A percentile compares a stretch with the other conserved stretches of the same genome.
Conservation (phyloP, 306 rosid species). For the Canavalia ensiformis region DNA sequence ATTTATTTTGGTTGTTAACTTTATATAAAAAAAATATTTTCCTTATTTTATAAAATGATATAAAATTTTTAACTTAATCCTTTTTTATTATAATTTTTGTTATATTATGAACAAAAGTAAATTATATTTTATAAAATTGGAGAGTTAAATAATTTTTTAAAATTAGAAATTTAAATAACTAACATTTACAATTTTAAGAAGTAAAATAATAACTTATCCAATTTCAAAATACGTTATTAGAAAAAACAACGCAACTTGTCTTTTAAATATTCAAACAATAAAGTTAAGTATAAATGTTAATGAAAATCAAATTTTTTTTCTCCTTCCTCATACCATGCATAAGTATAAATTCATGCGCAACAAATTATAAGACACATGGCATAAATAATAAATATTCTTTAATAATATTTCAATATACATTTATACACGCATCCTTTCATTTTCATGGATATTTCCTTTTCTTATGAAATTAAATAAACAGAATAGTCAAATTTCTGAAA, state of each 20-base stretch:
- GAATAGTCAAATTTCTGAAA: conserved; percentile 13
- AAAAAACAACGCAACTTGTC: not conserved
- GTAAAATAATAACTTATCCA: no score
- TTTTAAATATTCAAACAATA: not conserved
- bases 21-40: no score
- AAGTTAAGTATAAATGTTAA: not conserved
- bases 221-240: not conserved
- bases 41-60: no score
- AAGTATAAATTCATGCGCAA: not conserved
- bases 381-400: not conserved
- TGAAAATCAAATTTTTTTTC: not conserved
- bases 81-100: no score
- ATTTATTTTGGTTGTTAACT: no score
- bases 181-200: no score
- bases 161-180: no score
- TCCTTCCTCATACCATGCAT: not conserved
- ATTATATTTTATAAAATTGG: no score
- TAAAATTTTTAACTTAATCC: no score
- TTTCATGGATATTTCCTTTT: not conserved
- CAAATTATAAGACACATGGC: not conserved
- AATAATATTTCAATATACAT: not conserved
- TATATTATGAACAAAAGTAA: no score
- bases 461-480: not conserved
- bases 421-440: not conserved
- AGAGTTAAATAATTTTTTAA: no score